Conservation (phyloP, 257 asterid species). For the Henckelia pumila region DNA sequence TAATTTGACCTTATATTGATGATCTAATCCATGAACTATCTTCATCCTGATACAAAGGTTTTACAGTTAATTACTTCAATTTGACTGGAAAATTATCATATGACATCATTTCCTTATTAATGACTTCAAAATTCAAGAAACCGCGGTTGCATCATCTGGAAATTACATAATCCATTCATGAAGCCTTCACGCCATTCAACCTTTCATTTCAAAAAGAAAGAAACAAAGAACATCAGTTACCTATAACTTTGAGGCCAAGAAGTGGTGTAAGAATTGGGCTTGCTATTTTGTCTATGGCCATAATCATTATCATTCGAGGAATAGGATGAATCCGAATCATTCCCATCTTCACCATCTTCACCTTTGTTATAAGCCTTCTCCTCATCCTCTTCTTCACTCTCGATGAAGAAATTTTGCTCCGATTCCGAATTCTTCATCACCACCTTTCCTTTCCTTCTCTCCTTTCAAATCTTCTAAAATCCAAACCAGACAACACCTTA, state of each 20-base stretch:
- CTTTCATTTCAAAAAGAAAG: neutral
- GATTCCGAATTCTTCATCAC: slow-evolving; percentile 77
- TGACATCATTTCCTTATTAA: neutral
- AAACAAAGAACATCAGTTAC: slow-evolving; percentile 31
- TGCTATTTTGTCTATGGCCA: slow-evolving; percentile 38
- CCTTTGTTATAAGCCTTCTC: slow-evolving; percentile 42
- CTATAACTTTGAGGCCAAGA: slow-evolving; percentile 99
- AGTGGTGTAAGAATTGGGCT: slow-evolving; percentile 42
- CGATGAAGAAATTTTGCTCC: slow-evolving; percentile 76
- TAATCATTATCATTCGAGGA: slow-evolving; percentile 48
- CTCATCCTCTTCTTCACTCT: slow-evolving; percentile 76
- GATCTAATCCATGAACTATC: neutral
- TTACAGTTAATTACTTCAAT: neutral
- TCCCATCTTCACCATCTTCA: slow-evolving; percentile 44
- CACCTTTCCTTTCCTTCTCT: slow-evolving; percentile 15
- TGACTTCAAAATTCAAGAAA: slow-evolving; percentile 1
- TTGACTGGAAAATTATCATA: neutral
- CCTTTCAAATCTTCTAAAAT: slow-evolving; percentile 27
- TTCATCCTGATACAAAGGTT: neutral
- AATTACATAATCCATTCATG: neutral
- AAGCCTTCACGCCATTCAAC: neutral
- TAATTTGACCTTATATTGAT: neutral
- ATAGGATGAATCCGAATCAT: slow-evolving; percentile 61
- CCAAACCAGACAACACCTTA: slow-evolving; percentile 23
- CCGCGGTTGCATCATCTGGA: neutral